phyloP scores from a whole-genome alignment of 139 green algal genomes.

The Pedinophyceae sp. region DNA sequence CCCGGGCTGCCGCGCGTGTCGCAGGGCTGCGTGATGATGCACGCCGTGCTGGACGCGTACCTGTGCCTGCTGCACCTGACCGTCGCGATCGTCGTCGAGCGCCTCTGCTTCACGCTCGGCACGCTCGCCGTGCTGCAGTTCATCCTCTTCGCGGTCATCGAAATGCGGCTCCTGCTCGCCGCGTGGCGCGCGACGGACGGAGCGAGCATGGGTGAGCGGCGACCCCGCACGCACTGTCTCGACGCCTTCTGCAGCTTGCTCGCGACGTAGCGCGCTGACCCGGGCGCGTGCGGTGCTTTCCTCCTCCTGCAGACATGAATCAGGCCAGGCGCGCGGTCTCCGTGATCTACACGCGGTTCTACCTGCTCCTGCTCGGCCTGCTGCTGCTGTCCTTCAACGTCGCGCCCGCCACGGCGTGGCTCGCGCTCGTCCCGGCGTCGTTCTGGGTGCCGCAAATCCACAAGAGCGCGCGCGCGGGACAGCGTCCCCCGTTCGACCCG shows the following conservation, averaged over 20 bases:
- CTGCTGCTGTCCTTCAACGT: conserved; percentile 37
- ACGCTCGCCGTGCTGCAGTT: conserved; percentile 63
- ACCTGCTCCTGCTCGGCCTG: conserved; percentile 37
- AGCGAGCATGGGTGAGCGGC: no score
- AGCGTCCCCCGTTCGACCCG: conserved; percentile 42
- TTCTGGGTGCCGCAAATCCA: conserved; percentile 83
- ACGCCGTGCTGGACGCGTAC: conserved; percentile 74
- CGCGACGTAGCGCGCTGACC: no score
- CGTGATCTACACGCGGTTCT: conserved; percentile 72
- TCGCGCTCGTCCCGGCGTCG: conserved; percentile 35
- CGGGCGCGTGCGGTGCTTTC: no score
- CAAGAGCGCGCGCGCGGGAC: conserved; percentile 28
- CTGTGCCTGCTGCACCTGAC: conserved; percentile 77
- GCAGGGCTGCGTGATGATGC: conserved; percentile 45
- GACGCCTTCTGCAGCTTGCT: no score
- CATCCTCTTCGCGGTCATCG: conserved; percentile 73
- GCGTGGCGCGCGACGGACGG: conserved; percentile 62
- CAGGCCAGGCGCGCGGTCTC: conserved; percentile 58
- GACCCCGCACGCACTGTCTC: no score
- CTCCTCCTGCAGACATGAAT: no score
- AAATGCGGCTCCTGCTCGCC: conserved; percentile 65
- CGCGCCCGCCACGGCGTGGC: conserved; percentile 17
- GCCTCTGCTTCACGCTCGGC: conserved; percentile 61
- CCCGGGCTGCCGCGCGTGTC: conserved; percentile 32
- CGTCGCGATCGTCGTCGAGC: conserved; percentile 60